Conservation (phyloP, 805 yeast species). For the Teunomyces stri region DNA sequence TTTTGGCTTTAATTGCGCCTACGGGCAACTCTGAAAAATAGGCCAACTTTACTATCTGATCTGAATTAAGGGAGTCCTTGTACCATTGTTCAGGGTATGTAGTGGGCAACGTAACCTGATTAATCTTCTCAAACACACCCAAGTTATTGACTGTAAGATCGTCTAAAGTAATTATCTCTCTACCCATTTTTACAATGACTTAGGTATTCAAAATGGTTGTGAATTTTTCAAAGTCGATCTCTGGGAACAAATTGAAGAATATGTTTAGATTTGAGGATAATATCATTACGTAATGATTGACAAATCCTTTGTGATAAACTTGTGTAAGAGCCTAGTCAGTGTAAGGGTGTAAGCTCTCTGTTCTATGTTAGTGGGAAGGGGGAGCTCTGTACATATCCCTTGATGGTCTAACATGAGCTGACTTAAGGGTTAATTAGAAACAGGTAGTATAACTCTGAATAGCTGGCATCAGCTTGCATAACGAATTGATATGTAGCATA, state of each 20-base stretch:
- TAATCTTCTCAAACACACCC: constrained; percentile 57
- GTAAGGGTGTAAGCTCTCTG: too few species aligned
- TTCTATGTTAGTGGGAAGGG: too few species aligned
- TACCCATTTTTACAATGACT: constrained; percentile 22
- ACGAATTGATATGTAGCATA: too few species aligned
- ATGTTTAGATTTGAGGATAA: too few species aligned
- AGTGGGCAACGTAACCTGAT: constrained; percentile 50
- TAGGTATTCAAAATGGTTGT: background rate
- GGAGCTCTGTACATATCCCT: too few species aligned
- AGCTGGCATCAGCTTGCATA: too few species aligned
- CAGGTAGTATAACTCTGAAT: too few species aligned
- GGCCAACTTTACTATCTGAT: constrained; percentile 56
- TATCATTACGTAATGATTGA: too few species aligned
- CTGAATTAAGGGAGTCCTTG: constrained; percentile 42
- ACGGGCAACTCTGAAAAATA: constrained; percentile 78
- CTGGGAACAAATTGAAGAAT: background rate
- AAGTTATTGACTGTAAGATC: constrained; percentile 59
- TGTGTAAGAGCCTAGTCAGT: too few species aligned
- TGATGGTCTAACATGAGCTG: too few species aligned
- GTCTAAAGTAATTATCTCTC: constrained; percentile 51
- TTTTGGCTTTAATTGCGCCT: constrained; percentile 65
- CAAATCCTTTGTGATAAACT: too few species aligned
- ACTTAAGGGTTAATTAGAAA: too few species aligned
- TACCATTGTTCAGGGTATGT: constrained; percentile 54
- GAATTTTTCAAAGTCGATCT: background rate